phyloP scores from a whole-genome alignment of 2,329 filamentous ascomycete genomes.

The Colletotrichum sp. region DNA sequence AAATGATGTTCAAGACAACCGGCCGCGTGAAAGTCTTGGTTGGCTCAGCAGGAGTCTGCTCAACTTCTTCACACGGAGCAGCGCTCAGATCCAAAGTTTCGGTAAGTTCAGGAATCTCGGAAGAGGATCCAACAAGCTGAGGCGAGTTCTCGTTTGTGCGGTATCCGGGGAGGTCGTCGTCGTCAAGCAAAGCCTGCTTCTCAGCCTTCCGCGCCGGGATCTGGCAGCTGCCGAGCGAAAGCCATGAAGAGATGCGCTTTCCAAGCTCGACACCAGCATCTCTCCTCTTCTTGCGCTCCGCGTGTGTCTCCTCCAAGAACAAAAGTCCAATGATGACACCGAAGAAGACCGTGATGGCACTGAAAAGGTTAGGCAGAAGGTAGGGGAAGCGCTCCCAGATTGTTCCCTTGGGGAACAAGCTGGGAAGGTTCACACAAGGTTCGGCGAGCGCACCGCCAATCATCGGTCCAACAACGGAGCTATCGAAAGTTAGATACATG shows the following conservation, averaged over 20 bases:
- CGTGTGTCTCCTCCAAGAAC: slow-evolving; percentile 94
- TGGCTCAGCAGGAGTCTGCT: not conserved
- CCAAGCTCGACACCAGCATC: slow-evolving; percentile 82
- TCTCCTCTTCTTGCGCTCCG: slow-evolving; percentile 75
- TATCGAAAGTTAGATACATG: slow-evolving; percentile 41
- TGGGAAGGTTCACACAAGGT: slow-evolving; percentile 83
- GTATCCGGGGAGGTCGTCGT: slow-evolving; percentile 73
- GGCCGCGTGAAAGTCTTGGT: slow-evolving; percentile 79
- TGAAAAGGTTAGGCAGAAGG: slow-evolving; percentile 90
- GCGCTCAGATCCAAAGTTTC: slow-evolving; percentile 38
- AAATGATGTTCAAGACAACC: slow-evolving; percentile 85
- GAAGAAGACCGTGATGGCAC: slow-evolving; percentile 76
- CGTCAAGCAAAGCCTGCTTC: slow-evolving; percentile 67
- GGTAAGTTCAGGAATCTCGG: slow-evolving; percentile 31
- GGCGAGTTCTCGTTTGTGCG: slow-evolving; percentile 64
- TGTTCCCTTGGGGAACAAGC: slow-evolving; percentile 72
- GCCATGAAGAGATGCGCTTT: slow-evolving; percentile 65
- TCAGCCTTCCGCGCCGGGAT: slow-evolving; percentile 49
- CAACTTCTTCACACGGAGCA: not conserved
- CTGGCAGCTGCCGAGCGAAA: slow-evolving; percentile 42
- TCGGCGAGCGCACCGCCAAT: slow-evolving; percentile 90
- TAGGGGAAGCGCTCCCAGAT: slow-evolving; percentile 91
- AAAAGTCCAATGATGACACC: slow-evolving; percentile 81
- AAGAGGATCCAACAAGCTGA: slow-evolving; percentile 41
- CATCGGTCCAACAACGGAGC: slow-evolving; percentile 89